Percentiles rank a stretch among this genome's conserved stretches.
Conservation (phyloP, 2,329 filamentous ascomycete species). For the Triangularia setosa region DNA sequence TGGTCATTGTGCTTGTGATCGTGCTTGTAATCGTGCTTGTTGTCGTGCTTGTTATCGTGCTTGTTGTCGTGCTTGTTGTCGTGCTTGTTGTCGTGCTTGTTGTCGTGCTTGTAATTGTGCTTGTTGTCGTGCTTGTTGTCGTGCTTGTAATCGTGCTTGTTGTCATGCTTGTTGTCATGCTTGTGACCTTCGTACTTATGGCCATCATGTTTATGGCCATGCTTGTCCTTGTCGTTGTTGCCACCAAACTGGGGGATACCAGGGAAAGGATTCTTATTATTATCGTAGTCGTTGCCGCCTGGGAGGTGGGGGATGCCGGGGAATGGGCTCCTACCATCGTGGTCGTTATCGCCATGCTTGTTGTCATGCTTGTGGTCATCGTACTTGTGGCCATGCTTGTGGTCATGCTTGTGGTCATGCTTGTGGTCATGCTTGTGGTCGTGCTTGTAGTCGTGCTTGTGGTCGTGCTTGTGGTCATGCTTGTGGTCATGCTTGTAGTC, state of each 20-base stretch:
- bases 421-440: neutral
- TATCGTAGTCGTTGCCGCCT: neutral
- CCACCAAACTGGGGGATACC: too few relatives aligned
- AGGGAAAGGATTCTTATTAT: neutral
- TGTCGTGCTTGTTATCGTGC: neutral
- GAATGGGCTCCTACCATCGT: neutral
- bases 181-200: constrained; percentile 2
- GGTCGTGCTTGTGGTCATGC: neutral
- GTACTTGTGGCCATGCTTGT: constrained; percentile 2
- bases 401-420: neutral
- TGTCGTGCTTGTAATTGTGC: neutral
- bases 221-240: constrained; percentile 1
- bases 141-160: neutral
- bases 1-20: neutral
- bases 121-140: neutral
- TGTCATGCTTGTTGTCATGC: neutral
- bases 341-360: neutral
- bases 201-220: too few relatives aligned
- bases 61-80: neutral
- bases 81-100: neutral
- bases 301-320: neutral
- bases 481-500: neutral
- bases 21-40: neutral
- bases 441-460: too few relatives aligned
- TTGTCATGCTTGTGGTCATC: neutral